Conservation (phyloP, 257 asterid genomes). For the Prunella vulgaris region DNA sequence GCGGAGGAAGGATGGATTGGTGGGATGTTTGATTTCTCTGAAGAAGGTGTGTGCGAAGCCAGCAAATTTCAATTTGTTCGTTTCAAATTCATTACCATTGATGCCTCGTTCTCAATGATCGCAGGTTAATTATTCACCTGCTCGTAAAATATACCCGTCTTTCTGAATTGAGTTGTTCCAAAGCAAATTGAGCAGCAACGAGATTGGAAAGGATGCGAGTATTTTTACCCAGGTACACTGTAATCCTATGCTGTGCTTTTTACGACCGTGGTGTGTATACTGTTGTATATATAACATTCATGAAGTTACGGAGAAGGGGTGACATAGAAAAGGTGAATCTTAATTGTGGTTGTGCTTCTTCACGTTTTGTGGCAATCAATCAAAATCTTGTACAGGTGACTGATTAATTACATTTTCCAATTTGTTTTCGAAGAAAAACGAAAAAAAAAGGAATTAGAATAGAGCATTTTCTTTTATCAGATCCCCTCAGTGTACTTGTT, state of each 20-base stretch:
- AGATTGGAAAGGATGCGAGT: neutral
- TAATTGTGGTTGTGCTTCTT: conserved; percentile 18
- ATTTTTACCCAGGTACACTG: conserved; percentile 3
- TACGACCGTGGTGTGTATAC: conserved; percentile 19
- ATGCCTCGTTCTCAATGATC: neutral
- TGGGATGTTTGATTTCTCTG: conserved; percentile 65
- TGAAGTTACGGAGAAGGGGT: conserved; percentile 22
- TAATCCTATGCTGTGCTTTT: neutral
- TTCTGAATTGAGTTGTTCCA: conserved; percentile 13
- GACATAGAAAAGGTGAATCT: conserved; percentile 16
- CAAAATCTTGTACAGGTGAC: conserved; percentile 41
- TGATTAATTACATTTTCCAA: conserved; percentile 21
- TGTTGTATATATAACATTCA: conserved; percentile 35
- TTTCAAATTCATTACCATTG: neutral
- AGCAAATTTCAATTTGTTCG: neutral
- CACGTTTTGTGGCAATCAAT: conserved; percentile 22
- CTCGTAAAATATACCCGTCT: neutral
- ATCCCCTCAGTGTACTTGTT: neutral
- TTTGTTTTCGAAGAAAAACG: conserved; percentile 21
- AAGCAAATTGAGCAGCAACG: neutral
- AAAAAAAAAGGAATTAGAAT: conserved; percentile 9
- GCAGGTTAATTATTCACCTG: conserved; percentile 32
- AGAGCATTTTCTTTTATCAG: neutral
- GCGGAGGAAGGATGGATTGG: conserved; percentile 56
- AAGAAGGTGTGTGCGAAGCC: conserved; percentile 37